These are phyloP conservation scores for Aureobasidium melanogenum DNA, from an alignment of 2,329 filamentous ascomycete species.

Conservation along the genomic window DNA sequence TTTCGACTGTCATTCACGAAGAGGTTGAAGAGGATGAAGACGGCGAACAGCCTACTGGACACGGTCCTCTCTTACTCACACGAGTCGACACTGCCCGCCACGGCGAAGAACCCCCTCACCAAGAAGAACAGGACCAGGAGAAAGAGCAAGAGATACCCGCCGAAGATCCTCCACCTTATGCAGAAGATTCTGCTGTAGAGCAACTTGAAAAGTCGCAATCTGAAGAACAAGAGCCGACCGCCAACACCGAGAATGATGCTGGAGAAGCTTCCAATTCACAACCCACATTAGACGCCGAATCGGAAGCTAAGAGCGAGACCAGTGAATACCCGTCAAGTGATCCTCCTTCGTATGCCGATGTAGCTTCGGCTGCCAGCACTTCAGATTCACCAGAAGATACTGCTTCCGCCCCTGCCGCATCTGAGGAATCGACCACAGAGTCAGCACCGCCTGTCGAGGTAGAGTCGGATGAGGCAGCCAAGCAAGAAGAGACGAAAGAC, in stretches of 20 bases:
- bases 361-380: not conserved
- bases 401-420: not conserved
- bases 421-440: not conserved
- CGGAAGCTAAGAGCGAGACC: not conserved
- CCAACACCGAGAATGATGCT: not conserved
- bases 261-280: not conserved
- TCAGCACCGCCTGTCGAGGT: not conserved
- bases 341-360: not conserved
- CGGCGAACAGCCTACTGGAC: slow-evolving; percentile 1
- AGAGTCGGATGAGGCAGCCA: not conserved
- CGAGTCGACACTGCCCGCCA: slow-evolving; percentile 1
- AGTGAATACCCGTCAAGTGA: not conserved
- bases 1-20: slow-evolving; percentile 74
- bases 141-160: not conserved
- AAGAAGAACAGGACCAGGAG: not conserved
- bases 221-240: not conserved
- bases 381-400: not conserved
- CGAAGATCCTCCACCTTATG: slow-evolving; percentile 3
- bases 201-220: slow-evolving; percentile 15
- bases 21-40: slow-evolving; percentile 59
- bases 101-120: not conserved
- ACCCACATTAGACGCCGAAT: not conserved
- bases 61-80: not conserved
- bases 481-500: not conserved
- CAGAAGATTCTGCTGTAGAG: slow-evolving; percentile 20